A percentile compares a stretch with the other conserved stretches of the same genome.
Conservation (phyloP, 306 rosid genomes). For the Styphnolobium japonicum region DNA sequence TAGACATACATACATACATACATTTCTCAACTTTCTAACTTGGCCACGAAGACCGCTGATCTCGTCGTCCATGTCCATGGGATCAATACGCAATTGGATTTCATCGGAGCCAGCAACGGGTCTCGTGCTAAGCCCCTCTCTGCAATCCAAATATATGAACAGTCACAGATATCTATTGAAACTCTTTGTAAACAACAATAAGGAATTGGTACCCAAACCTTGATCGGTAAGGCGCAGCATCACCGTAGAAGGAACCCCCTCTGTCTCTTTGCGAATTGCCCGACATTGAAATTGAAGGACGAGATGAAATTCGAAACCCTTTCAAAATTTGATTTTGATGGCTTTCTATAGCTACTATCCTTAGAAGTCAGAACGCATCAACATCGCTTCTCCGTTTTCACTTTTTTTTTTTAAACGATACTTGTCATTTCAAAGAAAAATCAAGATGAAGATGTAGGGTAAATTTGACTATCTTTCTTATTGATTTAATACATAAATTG, state of each 20-base stretch:
- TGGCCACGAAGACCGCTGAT: slow-evolving; percentile 84
- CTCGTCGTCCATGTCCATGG: slow-evolving; percentile 74
- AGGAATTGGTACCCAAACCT: slow-evolving; percentile 51
- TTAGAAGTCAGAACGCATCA: no score
- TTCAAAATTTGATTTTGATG: background rate
- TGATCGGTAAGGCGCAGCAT: slow-evolving; percentile 64
- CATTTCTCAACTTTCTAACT: slow-evolving; percentile 75
- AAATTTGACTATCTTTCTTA: no score
- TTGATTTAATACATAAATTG: no score
- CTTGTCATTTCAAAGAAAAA: no score
- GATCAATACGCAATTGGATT: slow-evolving; percentile 88
- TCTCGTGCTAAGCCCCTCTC: slow-evolving; percentile 88
- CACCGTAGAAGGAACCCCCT: slow-evolving; percentile 46
- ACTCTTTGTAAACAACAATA: background rate
- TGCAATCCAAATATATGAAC: slow-evolving; percentile 34
- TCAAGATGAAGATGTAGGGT: no score
- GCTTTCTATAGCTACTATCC: no score
- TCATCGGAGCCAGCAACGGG: slow-evolving; percentile 62
- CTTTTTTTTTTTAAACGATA: no score
- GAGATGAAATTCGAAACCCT: slow-evolving; percentile 1
- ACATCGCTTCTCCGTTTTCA: no score
- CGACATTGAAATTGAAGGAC: slow-evolving; percentile 53
- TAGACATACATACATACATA: no score
- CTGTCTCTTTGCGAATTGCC: slow-evolving; percentile 47
- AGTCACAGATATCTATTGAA: no score